Evolutionary conservation across 208 protist genomes (phyloP).

Genomic region (Leishmania tarentolae): DNA sequence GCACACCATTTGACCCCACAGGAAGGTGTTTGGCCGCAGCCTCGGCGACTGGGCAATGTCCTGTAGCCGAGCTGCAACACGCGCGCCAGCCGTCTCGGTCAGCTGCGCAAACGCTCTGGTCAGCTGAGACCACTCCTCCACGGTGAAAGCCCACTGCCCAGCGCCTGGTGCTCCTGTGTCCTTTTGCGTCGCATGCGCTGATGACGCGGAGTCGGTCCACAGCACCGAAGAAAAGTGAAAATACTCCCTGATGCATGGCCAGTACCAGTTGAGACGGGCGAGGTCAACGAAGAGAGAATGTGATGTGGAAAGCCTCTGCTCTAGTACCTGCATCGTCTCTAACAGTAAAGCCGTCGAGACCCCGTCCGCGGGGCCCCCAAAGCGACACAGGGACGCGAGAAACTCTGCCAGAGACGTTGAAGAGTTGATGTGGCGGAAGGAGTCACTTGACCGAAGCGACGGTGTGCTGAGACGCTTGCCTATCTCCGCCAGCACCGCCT

Average conservation of each 20-base stretch:
- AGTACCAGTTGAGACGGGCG: constrained; percentile 28
- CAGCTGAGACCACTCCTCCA: constrained; percentile 10
- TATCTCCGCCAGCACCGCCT: constrained; percentile 32
- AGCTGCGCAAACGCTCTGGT: constrained; percentile 17
- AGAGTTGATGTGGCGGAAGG: constrained; percentile 24
- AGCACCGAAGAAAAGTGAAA: constrained; percentile 13
- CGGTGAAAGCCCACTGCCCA: background rate
- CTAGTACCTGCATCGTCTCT: constrained; percentile 11
- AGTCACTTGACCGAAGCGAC: background rate
- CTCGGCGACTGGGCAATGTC: constrained; percentile 39
- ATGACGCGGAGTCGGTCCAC: background rate
- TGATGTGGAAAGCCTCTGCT: constrained; percentile 14
- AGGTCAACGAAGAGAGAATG: constrained; percentile 47
- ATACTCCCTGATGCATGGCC: constrained; percentile 24
- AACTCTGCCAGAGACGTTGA: constrained; percentile 43
- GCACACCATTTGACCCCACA: constrained; percentile 54
- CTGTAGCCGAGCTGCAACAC: constrained; percentile 29
- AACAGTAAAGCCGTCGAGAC: constrained; percentile 24
- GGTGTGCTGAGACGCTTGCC: background rate
- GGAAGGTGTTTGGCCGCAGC: constrained; percentile 62
- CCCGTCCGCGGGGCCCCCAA: constrained; percentile 24
- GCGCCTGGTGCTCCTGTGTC: background rate
- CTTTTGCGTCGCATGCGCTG: background rate
- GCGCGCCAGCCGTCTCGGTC: constrained; percentile 6
- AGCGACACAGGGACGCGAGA: constrained; percentile 33